Evolutionary conservation across 2,329 filamentous ascomycete genomes (phyloP), one percentile per base, ranked within the genome.

Genomic region (Fusarium pilosicola): DNA sequence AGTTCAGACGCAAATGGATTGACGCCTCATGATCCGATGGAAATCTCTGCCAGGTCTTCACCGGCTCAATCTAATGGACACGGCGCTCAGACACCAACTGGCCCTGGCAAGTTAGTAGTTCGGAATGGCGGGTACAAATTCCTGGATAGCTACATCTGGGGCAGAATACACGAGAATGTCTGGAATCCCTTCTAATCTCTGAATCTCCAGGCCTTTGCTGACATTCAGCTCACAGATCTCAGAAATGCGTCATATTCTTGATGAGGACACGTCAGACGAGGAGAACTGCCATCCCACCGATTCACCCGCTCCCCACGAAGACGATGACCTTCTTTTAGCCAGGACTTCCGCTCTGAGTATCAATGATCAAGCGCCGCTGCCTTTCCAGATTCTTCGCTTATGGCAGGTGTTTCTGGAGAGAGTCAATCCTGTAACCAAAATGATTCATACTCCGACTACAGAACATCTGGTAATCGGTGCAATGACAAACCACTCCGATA

Each of bases 391-490:
- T 1, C 42, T 68, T 28, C 56, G 66, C 1, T 0, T 68, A 3
- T 68, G 66, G 66, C 66, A 69, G 3, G 32, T 68, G 3, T 68
- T 69, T n/a, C 65, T 68, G 1, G 60, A 68, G 5, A 62, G 65
- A n/a, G 56, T 69, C 3, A 62, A 68, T 13, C 66, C 66, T 7
- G 0, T 68, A 1, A 69, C 36, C 7, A 68, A 68, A 18, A 56
- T 49, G 26, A 22, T 69, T 3, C 66, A 68, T 7, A 52, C 65
- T 2, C 66, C 66, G 1, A 68, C 65, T 18, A 63, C 66, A 4
- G 66, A 68, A 0, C 65, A 68, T 14, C 6, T 68, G 2, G 42
- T 68, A 0, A 64, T 68, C 0, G 30, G 38, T 6, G 66, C 66
- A 14, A 68, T 68, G 66, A 54, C 66, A 1, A 38, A 69, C 5